Conservation (phyloP, 179 eudicot species). For the Sideroxylon spinosum region DNA sequence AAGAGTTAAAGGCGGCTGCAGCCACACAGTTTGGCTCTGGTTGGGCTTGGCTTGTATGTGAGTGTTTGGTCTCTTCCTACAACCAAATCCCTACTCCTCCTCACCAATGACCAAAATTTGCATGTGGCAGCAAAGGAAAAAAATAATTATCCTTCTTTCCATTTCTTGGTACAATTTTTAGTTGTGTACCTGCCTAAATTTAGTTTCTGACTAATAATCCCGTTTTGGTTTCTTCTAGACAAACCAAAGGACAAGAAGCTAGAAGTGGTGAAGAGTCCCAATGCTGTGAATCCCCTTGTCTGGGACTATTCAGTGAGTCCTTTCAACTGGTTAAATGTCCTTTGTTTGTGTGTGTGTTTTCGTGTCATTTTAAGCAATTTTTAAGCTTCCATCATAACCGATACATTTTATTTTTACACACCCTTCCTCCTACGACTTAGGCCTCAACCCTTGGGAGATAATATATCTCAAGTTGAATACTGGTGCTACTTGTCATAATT, state of each 20-base stretch:
- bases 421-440: too few species aligned
- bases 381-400: neutral
- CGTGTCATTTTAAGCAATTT: neutral
- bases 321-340: neutral
- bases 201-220: neutral
- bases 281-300: slow-evolving; percentile 92
- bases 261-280: slow-evolving; percentile 78
- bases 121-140: neutral
- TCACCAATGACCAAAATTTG: neutral
- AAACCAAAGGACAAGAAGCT: slow-evolving; percentile 88
- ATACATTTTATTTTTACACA: neutral
- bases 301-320: slow-evolving; percentile 75
- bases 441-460: neutral
- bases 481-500: neutral
- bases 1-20: slow-evolving; percentile 77
- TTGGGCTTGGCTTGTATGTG: slow-evolving; percentile 97
- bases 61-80: slow-evolving; percentile 24
- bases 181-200: neutral
- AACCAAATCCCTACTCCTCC: neutral
- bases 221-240: slow-evolving; percentile 37
- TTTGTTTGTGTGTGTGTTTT: neutral
- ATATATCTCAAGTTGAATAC: neutral
- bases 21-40: slow-evolving; percentile 96
- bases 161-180: neutral
- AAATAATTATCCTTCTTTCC: neutral